These are phyloP conservation scores for Parastagonospora avenae DNA, from an alignment of 2,329 filamentous ascomycete genomes.

Conservation along the genomic window DNA sequence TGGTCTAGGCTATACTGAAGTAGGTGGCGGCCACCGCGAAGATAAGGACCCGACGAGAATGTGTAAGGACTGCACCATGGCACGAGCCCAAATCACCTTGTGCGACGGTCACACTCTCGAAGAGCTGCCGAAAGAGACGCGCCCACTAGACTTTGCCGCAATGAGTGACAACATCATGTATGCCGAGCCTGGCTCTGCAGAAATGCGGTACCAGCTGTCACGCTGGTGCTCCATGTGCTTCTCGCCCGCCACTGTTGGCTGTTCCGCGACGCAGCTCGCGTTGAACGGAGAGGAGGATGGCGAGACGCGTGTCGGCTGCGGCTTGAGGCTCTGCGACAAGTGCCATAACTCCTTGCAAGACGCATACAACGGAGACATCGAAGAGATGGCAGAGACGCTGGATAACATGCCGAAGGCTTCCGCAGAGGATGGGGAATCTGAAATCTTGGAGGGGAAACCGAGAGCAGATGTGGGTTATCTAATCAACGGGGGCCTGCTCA, in stretches of 20 bases:
- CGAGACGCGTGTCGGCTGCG: conserved; percentile 27
- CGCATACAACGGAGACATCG: conserved; percentile 5
- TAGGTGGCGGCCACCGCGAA: conserved; percentile 45
- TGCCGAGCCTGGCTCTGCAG: conserved; percentile 11
- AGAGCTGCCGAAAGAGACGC: neutral
- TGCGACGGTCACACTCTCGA: conserved; percentile 27
- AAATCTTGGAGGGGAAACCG: conserved; percentile 5
- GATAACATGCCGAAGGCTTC: conserved; percentile 24
- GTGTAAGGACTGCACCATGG: conserved; percentile 28
- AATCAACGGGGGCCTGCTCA: conserved; percentile 22
- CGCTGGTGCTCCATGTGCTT: conserved; percentile 42
- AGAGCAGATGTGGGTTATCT: conserved; percentile 39
- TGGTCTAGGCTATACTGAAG: conserved; percentile 46
- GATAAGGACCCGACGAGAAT: conserved; percentile 28
- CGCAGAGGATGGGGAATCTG: conserved; percentile 12
- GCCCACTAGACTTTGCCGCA: conserved; percentile 7
- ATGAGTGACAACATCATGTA: conserved; percentile 14
- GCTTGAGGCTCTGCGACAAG: conserved; percentile 28
- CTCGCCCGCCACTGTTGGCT: conserved; percentile 23
- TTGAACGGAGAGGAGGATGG: conserved; percentile 6
- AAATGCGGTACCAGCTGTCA: conserved; percentile 18
- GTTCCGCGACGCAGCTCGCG: conserved; percentile 9
- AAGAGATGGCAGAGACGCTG: conserved; percentile 15
- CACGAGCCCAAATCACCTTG: conserved; percentile 26
- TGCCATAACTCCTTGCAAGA: conserved; percentile 19